Percentiles rank a stretch among this genome's conserved stretches.
Conservation (phyloP, 768 basidiomycete species). For the Holtermanniella nyarrowii region DNA sequence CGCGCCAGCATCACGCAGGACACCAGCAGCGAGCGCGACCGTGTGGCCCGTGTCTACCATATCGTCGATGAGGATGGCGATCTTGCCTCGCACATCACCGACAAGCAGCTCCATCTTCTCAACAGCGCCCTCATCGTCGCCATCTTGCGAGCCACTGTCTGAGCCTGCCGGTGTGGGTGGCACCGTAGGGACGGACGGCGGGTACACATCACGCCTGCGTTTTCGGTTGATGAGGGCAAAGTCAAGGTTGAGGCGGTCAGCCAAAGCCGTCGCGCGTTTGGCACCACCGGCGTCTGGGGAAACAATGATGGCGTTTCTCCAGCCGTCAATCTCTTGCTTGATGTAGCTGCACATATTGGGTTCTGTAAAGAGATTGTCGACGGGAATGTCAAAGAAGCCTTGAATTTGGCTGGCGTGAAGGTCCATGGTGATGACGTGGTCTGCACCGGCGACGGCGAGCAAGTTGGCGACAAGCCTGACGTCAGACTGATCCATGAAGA, state of each 20-base stretch:
- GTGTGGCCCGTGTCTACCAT: conserved; percentile 59
- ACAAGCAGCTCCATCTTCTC: conserved; percentile 54
- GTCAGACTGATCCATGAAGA: neutral
- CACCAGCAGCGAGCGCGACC: conserved; percentile 77
- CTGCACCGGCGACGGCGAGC: conserved; percentile 71
- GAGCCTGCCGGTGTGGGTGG: conserved; percentile 32
- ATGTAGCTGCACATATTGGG: conserved; percentile 92
- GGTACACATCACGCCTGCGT: conserved; percentile 52
- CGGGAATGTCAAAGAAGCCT: conserved; percentile 98
- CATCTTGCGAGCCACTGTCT: conserved; percentile 18
- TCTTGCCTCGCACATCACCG: conserved; percentile 68
- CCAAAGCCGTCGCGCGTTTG: conserved; percentile 93
- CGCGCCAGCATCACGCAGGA: conserved; percentile 82
- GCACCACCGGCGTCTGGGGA: conserved; percentile 97
- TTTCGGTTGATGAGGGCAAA: conserved; percentile 99
- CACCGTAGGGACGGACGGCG: conserved; percentile 18
- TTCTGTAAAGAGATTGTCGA: conserved; percentile 98
- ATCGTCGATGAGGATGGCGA: conserved; percentile 91
- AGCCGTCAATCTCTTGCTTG: conserved; percentile 74
- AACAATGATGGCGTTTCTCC: conserved; percentile 78
- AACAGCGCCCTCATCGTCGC: conserved; percentile 24
- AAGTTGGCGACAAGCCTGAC: conserved; percentile 80
- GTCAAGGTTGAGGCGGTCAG: conserved; percentile 88
- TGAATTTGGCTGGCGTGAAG: conserved; percentile 98
- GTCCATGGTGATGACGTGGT: conserved; percentile 99